Base-by-base conservation (phyloP, 1,139 yeast species). In the Lodderomyces jiufengensis region DNA sequence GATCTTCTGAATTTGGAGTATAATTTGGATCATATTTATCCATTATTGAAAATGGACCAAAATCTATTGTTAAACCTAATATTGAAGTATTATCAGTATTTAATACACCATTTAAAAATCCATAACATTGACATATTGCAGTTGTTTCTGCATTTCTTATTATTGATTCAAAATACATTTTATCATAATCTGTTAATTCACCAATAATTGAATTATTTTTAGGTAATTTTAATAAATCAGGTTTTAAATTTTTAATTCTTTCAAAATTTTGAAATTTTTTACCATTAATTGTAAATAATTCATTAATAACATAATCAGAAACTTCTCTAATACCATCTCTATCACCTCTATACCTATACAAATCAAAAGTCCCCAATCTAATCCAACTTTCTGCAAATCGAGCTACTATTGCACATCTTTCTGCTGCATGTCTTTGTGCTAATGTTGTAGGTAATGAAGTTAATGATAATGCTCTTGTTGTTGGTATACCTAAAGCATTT, bases 71-170 rank as follows among this genome's bases (percentile, higher is more conserved):
- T 11, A 90, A 65, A 0, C 98, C 98, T 31, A 83, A 54, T 6
- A 92, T 70, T 0, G 96, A 86, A 0, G 96, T 87, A 54, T 92
- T 92, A 54, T 92, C 98, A 0, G 97, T 90, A 54, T 92, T 92
- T 41, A 92, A 66, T 2, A 92, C 98, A 5, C 98, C 98, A 52
- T 92, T 92, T 50, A 90, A 62, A 52, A 90, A 88, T 3, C 97
- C 97, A 57, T 88, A 90, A 1, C 82, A 74, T 56, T 92, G 97
- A 87, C 96, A 86, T 46, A 75, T 68, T 1, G 95, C 96, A 1
- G 87, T 81, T 18, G 87, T 74, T 30, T 64, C 58, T 0, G 97
- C 96, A 54, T 88, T 90, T 33, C 88, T 59, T 11, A 71, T 61
- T 1, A 84, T 76, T 5, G 83, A 76, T 49, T 85, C 92, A 28